Conservation (phyloP, 345 rosid genomes). For the Brassica cretica region DNA sequence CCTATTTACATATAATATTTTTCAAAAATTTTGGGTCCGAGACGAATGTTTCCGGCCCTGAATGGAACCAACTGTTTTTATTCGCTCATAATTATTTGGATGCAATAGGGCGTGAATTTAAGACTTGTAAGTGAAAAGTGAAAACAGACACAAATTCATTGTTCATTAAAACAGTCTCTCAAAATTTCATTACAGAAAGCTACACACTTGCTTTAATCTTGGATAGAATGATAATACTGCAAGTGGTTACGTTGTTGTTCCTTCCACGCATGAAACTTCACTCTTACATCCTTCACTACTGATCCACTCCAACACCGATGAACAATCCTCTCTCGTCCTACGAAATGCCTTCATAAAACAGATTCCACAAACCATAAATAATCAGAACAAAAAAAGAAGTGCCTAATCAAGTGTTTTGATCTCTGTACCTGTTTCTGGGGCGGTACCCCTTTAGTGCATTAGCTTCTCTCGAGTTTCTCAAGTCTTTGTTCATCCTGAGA, state of each 20-base stretch:
- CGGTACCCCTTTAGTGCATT: slow-evolving; percentile 64
- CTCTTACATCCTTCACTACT: slow-evolving; percentile 40
- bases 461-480: slow-evolving; percentile 51
- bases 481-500: slow-evolving; percentile 59
- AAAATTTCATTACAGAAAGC: neutral
- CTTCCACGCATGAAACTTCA: slow-evolving; percentile 25
- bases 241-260: slow-evolving; percentile 13
- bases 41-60: too few species aligned
- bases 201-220: neutral
- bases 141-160: neutral
- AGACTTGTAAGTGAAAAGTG: neutral
- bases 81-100: neutral
- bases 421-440: slow-evolving; percentile 61
- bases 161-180: neutral
- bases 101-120: neutral
- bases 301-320: slow-evolving; percentile 64
- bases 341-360: slow-evolving; percentile 59
- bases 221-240: neutral
- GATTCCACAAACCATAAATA: neutral
- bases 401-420: neutral
- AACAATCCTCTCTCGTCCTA: slow-evolving; percentile 63
- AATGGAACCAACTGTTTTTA: neutral
- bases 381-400: neutral
- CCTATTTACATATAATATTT: too few species aligned
- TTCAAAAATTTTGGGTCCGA: too few species aligned